These are phyloP conservation scores for Ajuga chamaepitys DNA, from an alignment of 257 asterid genomes.

Conservation along the genomic window DNA sequence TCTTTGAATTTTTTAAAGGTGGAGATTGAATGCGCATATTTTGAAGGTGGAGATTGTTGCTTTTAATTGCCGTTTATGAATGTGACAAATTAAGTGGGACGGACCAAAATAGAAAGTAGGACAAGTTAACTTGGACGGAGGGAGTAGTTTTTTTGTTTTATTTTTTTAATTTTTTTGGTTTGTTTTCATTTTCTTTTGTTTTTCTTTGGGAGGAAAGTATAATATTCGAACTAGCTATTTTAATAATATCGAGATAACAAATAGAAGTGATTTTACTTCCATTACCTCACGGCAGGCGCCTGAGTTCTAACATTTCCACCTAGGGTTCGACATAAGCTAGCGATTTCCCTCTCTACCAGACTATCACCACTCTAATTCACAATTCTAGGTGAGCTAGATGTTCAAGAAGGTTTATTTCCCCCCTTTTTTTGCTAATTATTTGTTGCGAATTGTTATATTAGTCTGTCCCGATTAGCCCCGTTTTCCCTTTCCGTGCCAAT, in stretches of 20 bases:
- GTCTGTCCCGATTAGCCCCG: neutral
- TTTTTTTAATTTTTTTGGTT: too few relatives aligned
- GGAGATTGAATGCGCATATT: too few relatives aligned
- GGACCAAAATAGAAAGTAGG: too few relatives aligned
- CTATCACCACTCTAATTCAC: slow-evolving; percentile 11
- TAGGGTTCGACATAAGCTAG: slow-evolving; percentile 24
- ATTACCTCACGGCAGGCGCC: neutral
- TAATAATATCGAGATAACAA: neutral
- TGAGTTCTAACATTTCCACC: neutral
- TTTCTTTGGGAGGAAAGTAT: too few relatives aligned
- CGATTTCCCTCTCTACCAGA: slow-evolving; percentile 7
- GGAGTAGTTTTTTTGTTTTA: too few relatives aligned
- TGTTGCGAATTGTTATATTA: neutral
- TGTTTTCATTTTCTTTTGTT: too few relatives aligned
- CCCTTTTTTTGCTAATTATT: neutral
- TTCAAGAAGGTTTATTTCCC: neutral
- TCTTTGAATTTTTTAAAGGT: too few relatives aligned
- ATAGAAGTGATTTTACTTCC: neutral
- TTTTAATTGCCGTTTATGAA: too few relatives aligned
- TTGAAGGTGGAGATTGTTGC: too few relatives aligned
- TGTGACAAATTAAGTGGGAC: too few relatives aligned
- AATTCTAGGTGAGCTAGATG: slow-evolving; percentile 14
- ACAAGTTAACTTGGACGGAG: too few relatives aligned
- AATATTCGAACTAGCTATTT: neutral
- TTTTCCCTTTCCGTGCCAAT: neutral